A percentile compares a stretch with the other conserved stretches of the same genome.
phyloP scores from a whole-genome alignment of 345 rosid genomes.

The Eutrema yunnanense region DNA sequence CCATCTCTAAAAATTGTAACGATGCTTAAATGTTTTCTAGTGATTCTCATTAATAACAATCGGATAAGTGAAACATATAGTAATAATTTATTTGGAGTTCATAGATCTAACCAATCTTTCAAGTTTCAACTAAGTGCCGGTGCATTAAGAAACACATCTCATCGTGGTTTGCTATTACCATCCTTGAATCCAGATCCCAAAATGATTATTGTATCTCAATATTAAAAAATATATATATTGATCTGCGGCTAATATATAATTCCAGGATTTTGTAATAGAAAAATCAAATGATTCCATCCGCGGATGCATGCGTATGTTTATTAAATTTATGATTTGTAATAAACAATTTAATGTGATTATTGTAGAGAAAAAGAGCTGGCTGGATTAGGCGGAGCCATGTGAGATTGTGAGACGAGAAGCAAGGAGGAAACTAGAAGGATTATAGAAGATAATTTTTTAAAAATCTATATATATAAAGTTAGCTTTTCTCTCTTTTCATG shows the following conservation, averaged over 20 bases:
- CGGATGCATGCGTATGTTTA: slow-evolving; percentile 31
- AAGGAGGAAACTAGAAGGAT: slow-evolving; percentile 11
- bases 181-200: slow-evolving; percentile 25
- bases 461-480: too few species aligned
- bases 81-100: slow-evolving; percentile 1
- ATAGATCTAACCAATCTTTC: slow-evolving; percentile 20
- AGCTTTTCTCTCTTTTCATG: too few species aligned
- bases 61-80: background rate
- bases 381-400: slow-evolving; percentile 35
- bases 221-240: background rate
- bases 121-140: slow-evolving; percentile 21
- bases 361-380: slow-evolving; percentile 12
- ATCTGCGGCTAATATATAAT: slow-evolving; percentile 14
- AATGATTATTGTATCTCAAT: slow-evolving; percentile 1
- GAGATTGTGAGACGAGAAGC: slow-evolving; percentile 28
- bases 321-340: background rate
- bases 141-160: slow-evolving; percentile 28
- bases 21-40: background rate
- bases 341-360: slow-evolving; percentile 2
- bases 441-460: background rate
- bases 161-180: slow-evolving; percentile 18
- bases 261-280: background rate
- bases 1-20: background rate
- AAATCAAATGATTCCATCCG: slow-evolving; percentile 28
- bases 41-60: background rate